phyloP scores from a whole-genome alignment of 83 land plant genomes.

The Larix sibirica region DNA sequence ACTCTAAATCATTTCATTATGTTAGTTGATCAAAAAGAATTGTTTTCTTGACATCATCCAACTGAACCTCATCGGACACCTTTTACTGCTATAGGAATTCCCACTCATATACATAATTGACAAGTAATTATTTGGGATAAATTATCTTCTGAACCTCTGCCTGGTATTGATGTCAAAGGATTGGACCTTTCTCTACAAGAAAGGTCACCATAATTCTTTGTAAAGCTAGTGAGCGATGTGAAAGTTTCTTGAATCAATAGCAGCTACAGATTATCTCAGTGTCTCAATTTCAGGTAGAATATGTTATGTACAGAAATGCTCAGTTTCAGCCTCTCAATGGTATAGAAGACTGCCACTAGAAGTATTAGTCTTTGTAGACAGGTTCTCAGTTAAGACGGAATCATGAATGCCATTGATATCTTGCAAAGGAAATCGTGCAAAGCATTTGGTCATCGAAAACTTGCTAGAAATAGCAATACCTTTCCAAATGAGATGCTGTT shows the following conservation, averaged over 20 bases:
- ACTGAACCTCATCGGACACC: conserved; percentile 21
- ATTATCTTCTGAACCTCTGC: conserved; percentile 10
- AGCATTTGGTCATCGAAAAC: conserved; percentile 5
- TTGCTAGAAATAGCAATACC: neutral
- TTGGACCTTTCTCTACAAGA: neutral
- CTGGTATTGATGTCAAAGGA: conserved; percentile 26
- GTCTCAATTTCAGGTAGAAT: neutral
- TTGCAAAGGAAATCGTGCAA: neutral
- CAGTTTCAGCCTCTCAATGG: neutral
- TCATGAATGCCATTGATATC: neutral
- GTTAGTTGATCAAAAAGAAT: neutral
- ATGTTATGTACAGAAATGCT: conserved; percentile 5
- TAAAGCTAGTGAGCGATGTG: conserved; percentile 4
- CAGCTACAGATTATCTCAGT: neutral
- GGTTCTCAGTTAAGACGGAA: neutral
- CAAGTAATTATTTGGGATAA: conserved; percentile 9
- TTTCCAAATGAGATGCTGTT: neutral
- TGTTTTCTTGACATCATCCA: neutral
- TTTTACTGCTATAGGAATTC: conserved; percentile 45
- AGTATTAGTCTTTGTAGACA: neutral
- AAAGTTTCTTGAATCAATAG: conserved; percentile 17
- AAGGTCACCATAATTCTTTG: conserved; percentile 4
- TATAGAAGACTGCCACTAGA: neutral
- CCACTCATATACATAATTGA: conserved; percentile 46
- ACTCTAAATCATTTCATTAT: conserved; percentile 17